A percentile compares a stretch with the other conserved stretches of the same genome.
phyloP scores from a whole-genome alignment of 2,329 filamentous ascomycete species.

The Colletotrichum australisinense region DNA sequence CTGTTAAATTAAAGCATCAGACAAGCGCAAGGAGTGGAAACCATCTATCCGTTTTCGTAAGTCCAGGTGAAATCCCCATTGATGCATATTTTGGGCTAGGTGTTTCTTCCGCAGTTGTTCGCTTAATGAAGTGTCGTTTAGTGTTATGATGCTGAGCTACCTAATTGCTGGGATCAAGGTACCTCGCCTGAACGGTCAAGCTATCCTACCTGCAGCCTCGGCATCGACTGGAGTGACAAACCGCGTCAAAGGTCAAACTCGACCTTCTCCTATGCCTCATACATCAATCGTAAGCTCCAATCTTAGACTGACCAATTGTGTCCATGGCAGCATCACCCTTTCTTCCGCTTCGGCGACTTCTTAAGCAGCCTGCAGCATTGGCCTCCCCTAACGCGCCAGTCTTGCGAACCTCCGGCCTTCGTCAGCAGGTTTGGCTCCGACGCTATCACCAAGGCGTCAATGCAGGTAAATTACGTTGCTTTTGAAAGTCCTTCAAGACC shows the following conservation, averaged over 20 bases:
- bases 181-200: neutral
- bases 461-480: slow-evolving; percentile 1
- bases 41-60: neutral
- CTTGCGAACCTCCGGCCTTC: neutral
- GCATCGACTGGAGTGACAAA: neutral
- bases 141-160: neutral
- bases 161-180: neutral
- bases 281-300: neutral
- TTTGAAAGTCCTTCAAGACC: neutral
- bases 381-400: neutral
- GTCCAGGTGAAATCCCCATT: neutral
- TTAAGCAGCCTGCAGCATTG: neutral
- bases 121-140: neutral
- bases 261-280: neutral
- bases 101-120: neutral
- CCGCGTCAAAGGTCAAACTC: neutral
- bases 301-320: neutral
- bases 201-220: neutral
- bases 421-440: slow-evolving; percentile 4
- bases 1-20: neutral
- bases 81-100: neutral
- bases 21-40: neutral
- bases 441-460: slow-evolving; percentile 14
- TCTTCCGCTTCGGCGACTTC: slow-evolving; percentile 6
- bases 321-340: slow-evolving; percentile 1